phyloP scores from a whole-genome alignment of 1,284 basidiomycete genomes.

The Heterobasidion irregulare region DNA sequence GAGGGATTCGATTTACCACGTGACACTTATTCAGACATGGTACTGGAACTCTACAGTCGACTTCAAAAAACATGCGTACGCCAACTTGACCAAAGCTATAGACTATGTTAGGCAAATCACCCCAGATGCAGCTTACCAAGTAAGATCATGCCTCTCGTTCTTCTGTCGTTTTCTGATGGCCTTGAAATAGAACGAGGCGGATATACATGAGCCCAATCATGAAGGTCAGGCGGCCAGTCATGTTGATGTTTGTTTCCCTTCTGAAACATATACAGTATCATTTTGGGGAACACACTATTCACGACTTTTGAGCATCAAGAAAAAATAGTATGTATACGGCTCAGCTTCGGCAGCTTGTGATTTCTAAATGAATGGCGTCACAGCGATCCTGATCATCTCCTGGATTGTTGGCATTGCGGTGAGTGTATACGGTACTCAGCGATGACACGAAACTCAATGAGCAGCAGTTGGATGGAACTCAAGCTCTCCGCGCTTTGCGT shows the following conservation, averaged over 20 bases:
- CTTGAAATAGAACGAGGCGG: constrained; percentile 7
- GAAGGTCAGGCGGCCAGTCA: constrained; percentile 1
- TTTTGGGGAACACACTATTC: constrained; percentile 13
- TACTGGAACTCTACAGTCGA: constrained; percentile 17
- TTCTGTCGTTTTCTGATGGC: too few relatives aligned
- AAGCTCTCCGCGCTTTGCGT: background rate
- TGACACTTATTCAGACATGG: constrained; percentile 15
- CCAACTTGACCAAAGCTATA: constrained; percentile 12
- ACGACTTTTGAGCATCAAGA: constrained; percentile 8
- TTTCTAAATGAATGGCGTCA: background rate
- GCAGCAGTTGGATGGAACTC: background rate
- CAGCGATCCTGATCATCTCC: constrained; percentile 3
- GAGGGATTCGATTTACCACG: constrained; percentile 17
- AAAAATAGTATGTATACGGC: constrained; percentile 8
- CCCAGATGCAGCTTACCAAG: constrained; percentile 12
- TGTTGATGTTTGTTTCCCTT: background rate
- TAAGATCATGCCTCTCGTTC: background rate
- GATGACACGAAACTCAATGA: background rate
- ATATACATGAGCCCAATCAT: constrained; percentile 10
- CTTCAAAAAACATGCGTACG: constrained; percentile 12
- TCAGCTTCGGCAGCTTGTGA: background rate
- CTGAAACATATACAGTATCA: background rate
- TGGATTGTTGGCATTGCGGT: constrained; percentile 5
- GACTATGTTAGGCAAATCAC: constrained; percentile 15
- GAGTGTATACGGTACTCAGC: background rate